Percentiles rank a stretch among this genome's conserved stretches.
phyloP scores from a whole-genome alignment of 345 rosid genomes.

The Populus davidiana region DNA sequence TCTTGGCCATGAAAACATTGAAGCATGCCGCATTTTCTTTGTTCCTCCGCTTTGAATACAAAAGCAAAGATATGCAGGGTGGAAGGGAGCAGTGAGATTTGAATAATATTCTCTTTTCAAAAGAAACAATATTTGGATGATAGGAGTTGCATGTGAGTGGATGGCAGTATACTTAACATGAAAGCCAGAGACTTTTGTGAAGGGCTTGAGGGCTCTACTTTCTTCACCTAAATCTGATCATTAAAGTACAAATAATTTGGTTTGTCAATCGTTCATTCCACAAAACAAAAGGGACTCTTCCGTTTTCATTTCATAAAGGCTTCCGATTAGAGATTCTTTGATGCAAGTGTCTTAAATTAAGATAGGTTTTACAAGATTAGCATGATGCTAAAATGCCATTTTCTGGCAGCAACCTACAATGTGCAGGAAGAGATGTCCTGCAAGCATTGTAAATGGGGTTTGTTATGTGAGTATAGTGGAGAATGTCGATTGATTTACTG shows the following conservation, averaged over 20 bases:
- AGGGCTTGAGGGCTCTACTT: not conserved
- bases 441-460: not conserved
- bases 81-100: not conserved
- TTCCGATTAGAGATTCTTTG: conserved; percentile 5
- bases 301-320: not conserved
- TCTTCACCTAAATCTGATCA: not conserved
- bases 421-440: not conserved
- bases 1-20: not conserved
- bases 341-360: not conserved
- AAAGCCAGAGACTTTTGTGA: not conserved
- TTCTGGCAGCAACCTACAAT: not conserved
- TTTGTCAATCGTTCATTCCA: not conserved
- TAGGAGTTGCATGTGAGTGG: conserved; percentile 13
- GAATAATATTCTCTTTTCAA: not conserved
- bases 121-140: not conserved
- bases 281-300: not conserved
- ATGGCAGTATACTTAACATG: not conserved
- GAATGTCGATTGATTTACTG: not conserved
- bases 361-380: not conserved
- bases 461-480: too few relatives aligned
- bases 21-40: not conserved
- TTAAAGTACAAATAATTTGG: not conserved
- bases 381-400: not conserved
- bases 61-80: not conserved
- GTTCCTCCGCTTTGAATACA: too few relatives aligned